A percentile compares a stretch with the other conserved stretches of the same genome.
Conservation (phyloP, 345 rosid genomes). For the Acer negundo region DNA sequence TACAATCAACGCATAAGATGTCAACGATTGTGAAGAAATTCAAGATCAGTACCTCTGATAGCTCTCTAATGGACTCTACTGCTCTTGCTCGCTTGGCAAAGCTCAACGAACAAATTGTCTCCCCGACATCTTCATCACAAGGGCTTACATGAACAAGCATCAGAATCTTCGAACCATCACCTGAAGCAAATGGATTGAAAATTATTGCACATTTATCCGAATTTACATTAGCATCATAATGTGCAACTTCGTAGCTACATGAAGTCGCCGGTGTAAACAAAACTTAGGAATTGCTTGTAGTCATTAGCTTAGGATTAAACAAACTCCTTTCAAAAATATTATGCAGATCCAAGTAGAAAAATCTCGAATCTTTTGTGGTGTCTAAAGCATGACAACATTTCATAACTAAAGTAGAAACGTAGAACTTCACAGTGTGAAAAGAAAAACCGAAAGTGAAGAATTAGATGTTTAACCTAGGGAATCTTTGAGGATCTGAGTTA, state of each 20-base stretch:
- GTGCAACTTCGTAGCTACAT: not conserved
- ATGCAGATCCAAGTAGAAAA: not conserved
- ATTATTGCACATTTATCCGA: not conserved
- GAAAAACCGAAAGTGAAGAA: slow-evolving; percentile 2
- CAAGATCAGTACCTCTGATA: slow-evolving; percentile 46
- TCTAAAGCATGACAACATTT: slow-evolving; percentile 6
- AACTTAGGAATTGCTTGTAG: not conserved
- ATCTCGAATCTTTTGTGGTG: not conserved
- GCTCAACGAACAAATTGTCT: slow-evolving; percentile 80
- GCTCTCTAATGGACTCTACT: slow-evolving; percentile 58
- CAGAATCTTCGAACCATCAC: slow-evolving; percentile 76
- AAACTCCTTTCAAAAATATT: too few species aligned
- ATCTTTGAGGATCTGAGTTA: slow-evolving; percentile 95
- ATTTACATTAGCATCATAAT: not conserved
- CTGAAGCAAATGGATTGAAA: slow-evolving; percentile 34
- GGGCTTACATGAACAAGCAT: slow-evolving; percentile 93
- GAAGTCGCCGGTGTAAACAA: not conserved
- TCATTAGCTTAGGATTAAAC: not conserved
- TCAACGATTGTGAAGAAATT: not conserved
- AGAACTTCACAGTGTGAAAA: not conserved
- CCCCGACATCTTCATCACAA: slow-evolving; percentile 69
- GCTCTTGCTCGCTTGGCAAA: slow-evolving; percentile 89
- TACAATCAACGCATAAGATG: slow-evolving; percentile 5
- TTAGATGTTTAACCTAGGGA: slow-evolving; percentile 62
- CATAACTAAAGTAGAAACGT: slow-evolving; percentile 12